Evolutionary conservation across 2,329 filamentous ascomycete species (phyloP), one percentile per base, ranked within the genome.

Genomic region (Sclerotinia trifoliorum): DNA sequence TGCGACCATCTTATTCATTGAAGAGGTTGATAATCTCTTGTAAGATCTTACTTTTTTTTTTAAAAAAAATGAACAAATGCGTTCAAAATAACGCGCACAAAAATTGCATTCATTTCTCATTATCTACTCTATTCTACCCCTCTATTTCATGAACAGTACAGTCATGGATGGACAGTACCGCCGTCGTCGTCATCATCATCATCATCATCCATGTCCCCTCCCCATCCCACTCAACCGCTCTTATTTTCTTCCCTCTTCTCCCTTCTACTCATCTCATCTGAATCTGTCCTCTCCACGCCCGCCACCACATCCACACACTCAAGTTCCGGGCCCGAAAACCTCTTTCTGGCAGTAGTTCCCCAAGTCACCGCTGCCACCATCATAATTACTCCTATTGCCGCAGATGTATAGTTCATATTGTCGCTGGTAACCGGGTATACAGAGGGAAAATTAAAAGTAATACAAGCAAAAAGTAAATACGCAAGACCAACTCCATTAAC

Each of bases 331-430:
- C 84, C 84, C 0, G 80, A 83, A 70, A 86, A 86, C 29, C 80
- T 75, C 70, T 80, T 83, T 66, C 80, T 75, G 0, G 82, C 84
- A 0, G 82, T 84, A 1, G 80, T 83, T 10, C 85, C 69, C 85
- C 84, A 86, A 1, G 83, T 86, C 3, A 82, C 72, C 1, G 80
- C 54, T 21, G 81, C 83, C 24, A 87, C 78, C 6, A 85, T 69
- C 74, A 82, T 84, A 51, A 86, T 82, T 1, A 84, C 78, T 0
- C 84, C 85, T 42, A 86, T 81, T 0, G 85, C 85, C 0, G 85
- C 85, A 29, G 80, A 82, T 0, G 83, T 86, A 71, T 86, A 86
- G 68, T 86, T 87, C 85, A 87, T 87, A 48, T 84, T 85, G 35
- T 84, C 80, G 46, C 79, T 79, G 1, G 78, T 79, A n/a, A 87